These are phyloP conservation scores for Micractinium conductrix DNA, from an alignment of 139 green algal genomes.

Conservation along the genomic window DNA sequence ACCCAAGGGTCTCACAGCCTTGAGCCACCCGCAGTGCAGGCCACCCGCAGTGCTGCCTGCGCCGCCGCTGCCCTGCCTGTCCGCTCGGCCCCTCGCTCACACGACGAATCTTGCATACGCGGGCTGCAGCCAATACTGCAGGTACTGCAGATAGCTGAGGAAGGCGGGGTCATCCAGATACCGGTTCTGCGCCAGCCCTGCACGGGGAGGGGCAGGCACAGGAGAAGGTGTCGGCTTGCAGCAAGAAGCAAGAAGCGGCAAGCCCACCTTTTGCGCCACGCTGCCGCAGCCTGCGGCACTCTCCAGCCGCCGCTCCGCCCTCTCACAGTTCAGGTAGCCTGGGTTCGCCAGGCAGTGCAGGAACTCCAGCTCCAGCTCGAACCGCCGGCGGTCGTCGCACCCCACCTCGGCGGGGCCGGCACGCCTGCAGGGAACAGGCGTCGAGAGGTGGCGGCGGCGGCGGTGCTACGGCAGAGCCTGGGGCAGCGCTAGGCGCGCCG, in stretches of 20 bases:
- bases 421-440: slow-evolving; percentile 5
- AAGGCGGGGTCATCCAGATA: slow-evolving; percentile 89
- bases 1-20: too few relatives aligned
- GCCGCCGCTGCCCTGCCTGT: too few relatives aligned
- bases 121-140: slow-evolving; percentile 92
- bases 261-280: too few relatives aligned
- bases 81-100: too few relatives aligned
- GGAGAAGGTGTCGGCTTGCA: neutral
- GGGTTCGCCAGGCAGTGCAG: slow-evolving; percentile 92
- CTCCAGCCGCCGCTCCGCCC: neutral
- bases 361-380: slow-evolving; percentile 95
- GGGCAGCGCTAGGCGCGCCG: too few relatives aligned
- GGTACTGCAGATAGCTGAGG: slow-evolving; percentile 91
- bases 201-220: neutral
- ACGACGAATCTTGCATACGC: slow-evolving; percentile 83
- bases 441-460: neutral
- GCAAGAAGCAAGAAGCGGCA: too few relatives aligned
- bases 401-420: slow-evolving; percentile 18
- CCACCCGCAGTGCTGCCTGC: too few relatives aligned
- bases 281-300: neutral
- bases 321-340: slow-evolving; percentile 93
- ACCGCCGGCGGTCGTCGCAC: slow-evolving; percentile 57
- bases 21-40: too few relatives aligned
- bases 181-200: slow-evolving; percentile 86
- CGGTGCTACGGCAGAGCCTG: neutral